Base-by-base conservation (phyloP, 1,139 yeast genomes). In the Wickerhamomyces sp. region DNA sequence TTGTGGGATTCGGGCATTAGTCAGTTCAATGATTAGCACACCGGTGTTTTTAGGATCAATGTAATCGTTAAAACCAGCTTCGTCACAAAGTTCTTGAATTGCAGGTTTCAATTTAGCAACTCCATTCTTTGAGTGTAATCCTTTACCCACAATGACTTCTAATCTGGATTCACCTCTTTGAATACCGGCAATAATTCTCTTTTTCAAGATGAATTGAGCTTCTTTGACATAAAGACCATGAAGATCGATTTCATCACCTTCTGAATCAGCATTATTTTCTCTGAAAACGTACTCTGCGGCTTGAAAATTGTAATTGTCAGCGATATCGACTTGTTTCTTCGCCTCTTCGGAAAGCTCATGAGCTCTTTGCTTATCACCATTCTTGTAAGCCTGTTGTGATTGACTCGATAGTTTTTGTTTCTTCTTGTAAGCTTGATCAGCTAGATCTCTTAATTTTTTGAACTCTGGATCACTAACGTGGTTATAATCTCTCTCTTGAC, bases 231-330 rank as follows among this genome's bases (percentile, higher is more conserved):
- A 88, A 26, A 91, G 66, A 0, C 98, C 98, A 58, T 91, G 98
- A 40, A 91, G 68, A 59, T 91, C 97, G 44, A 91, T 87, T 59
- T 91, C 97, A 56, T 87, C 85, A 14, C 70, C 70, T 22, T 75
- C 79, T 22, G 93, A 80, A 54, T 88, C 96, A 23, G 86, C 75
- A 54, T 91, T 91, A 57, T 91, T 91, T 48, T 84, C 91, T 31
- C 81, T 67, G 56, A 89, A 89, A 3, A 88, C 97, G 55, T 81
- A 89, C 55, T 79, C 89, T 1, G 96, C 96, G 1, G 97, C 98
- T 56, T 80, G 75, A 22, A 68, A 64, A 60, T 88, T 88, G 54
- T 69, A 75, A 27, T 66, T 59, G 37, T 87, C 95, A 26, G 89
- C 94, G 46, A 78, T 64, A 0, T 54, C 61, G 23, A 66, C 65